Conservation (phyloP, 2,329 filamentous ascomycete species). For the Arachnomyces sp. region DNA sequence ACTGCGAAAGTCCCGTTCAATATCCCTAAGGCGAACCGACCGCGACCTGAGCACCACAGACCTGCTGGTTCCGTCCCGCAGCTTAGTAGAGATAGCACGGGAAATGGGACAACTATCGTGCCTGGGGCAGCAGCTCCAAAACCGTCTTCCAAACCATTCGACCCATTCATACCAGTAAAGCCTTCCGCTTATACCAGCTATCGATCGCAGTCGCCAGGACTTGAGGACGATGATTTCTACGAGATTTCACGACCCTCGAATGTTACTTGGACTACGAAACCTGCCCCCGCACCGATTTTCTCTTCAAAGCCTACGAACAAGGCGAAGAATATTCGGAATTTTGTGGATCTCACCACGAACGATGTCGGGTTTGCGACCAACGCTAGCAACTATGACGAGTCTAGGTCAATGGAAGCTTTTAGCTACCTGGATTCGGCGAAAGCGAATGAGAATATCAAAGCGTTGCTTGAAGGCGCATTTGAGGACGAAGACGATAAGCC, state of each 20-base stretch:
- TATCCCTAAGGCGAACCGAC: conserved; percentile 42
- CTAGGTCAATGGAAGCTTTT: conserved; percentile 47
- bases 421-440: conserved; percentile 43
- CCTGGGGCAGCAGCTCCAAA: conserved; percentile 10
- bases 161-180: conserved; percentile 33
- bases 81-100: conserved; percentile 6
- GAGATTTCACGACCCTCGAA: conserved; percentile 45
- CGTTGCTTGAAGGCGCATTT: conserved; percentile 43
- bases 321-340: conserved; percentile 37
- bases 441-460: conserved; percentile 47
- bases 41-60: conserved; percentile 46
- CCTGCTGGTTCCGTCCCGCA: conserved; percentile 18
- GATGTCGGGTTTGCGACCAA: conserved; percentile 43
- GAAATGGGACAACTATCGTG: conserved; percentile 13
- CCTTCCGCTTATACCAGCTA: conserved; percentile 31
- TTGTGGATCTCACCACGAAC: conserved; percentile 43
- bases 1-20: conserved; percentile 44
- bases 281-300: conserved; percentile 46
- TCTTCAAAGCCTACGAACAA: conserved; percentile 42
- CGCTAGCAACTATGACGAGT: conserved; percentile 38
- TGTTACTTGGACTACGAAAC: conserved; percentile 39
- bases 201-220: conserved; percentile 11
- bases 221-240: conserved; percentile 28
- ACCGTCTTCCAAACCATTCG: conserved; percentile 22
- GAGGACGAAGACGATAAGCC: conserved; percentile 43